phyloP scores from a whole-genome alignment of 2,329 filamentous ascomycete species.

The Fusarium continuum region DNA sequence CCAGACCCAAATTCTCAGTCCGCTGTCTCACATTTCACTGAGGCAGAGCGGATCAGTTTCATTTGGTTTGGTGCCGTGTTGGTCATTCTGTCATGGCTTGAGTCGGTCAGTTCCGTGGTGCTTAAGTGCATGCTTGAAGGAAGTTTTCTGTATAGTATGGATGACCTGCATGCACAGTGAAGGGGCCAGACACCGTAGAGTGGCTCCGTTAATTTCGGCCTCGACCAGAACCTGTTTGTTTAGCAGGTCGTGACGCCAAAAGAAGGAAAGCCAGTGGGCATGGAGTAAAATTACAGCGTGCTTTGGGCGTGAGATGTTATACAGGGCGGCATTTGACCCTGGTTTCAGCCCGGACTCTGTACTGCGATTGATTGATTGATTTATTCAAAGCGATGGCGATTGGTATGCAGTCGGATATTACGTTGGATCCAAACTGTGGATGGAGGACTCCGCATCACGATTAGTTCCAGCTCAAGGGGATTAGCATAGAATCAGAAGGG shows the following conservation, averaged over 20 bases:
- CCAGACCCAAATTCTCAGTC: neutral
- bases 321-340: conserved; percentile 10
- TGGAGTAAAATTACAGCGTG: conserved; percentile 33
- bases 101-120: conserved; percentile 11
- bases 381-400: too few species aligned
- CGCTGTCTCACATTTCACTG: neutral
- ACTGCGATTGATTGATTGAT: conserved; percentile 11
- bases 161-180: conserved; percentile 29
- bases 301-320: conserved; percentile 20
- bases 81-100: neutral
- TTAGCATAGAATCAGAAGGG: conserved; percentile 9
- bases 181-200: conserved; percentile 10
- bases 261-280: conserved; percentile 23
- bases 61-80: neutral
- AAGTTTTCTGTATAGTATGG: conserved; percentile 18
- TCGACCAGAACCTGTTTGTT: conserved; percentile 4
- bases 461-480: conserved; percentile 24
- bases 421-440: conserved; percentile 29
- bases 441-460: conserved; percentile 19
- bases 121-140: conserved; percentile 1
- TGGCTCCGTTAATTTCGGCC: conserved; percentile 30
- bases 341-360: conserved; percentile 19
- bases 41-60: neutral
- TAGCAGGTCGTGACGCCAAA: conserved; percentile 5
- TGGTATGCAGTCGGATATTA: conserved; percentile 35